A percentile compares a stretch with the other conserved stretches of the same genome.
These are phyloP conservation scores for Termitomyces bulborhizus DNA, from an alignment of 768 basidiomycete species.

Conservation along the genomic window DNA sequence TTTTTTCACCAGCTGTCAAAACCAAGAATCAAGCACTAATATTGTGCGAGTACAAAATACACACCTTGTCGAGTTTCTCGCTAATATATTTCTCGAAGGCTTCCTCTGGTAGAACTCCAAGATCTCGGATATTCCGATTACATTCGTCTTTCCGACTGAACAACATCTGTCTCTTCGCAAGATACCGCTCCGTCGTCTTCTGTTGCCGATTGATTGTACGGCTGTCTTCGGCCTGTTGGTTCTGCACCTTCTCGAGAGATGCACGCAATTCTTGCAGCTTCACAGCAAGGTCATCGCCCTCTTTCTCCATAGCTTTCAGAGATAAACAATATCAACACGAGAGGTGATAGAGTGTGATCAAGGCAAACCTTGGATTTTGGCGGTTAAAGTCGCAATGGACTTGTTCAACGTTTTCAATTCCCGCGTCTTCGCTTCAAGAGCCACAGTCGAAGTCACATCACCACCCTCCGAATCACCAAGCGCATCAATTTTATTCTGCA, in stretches of 20 bases:
- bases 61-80: slow-evolving; percentile 81
- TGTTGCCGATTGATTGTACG: slow-evolving; percentile 86
- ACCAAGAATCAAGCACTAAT: background rate
- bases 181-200: slow-evolving; percentile 92
- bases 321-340: background rate
- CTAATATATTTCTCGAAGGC: slow-evolving; percentile 93
- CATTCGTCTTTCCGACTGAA: slow-evolving; percentile 85
- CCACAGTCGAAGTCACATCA: slow-evolving; percentile 52
- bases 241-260: slow-evolving; percentile 69
- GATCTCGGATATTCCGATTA: slow-evolving; percentile 90
- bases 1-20: slow-evolving; percentile 76
- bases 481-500: slow-evolving; percentile 69
- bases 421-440: slow-evolving; percentile 59
- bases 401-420: slow-evolving; percentile 65
- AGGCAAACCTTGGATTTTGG: slow-evolving; percentile 51
- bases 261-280: slow-evolving; percentile 63
- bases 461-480: slow-evolving; percentile 58
- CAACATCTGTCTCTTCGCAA: slow-evolving; percentile 88
- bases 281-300: slow-evolving; percentile 52
- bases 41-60: slow-evolving; percentile 17
- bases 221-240: slow-evolving; percentile 81
- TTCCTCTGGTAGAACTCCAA: slow-evolving; percentile 95
- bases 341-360: background rate
- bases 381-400: slow-evolving; percentile 59
- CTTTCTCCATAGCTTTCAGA: slow-evolving; percentile 60